Conservation (phyloP, 1,284 basidiomycete species). For the Papiliotrema terrestris region DNA sequence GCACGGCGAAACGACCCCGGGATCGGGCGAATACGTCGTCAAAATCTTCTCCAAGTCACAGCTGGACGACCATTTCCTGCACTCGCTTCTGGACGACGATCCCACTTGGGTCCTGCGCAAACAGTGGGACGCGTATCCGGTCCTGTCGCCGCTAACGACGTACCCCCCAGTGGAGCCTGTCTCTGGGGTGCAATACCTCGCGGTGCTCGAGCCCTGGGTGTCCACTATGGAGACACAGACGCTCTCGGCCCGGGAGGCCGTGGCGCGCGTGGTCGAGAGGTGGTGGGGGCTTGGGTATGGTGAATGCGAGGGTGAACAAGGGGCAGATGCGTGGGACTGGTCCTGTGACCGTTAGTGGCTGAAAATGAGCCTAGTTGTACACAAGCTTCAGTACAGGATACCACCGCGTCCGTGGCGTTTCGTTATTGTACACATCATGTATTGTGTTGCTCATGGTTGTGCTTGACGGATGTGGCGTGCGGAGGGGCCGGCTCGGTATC, state of each 20-base stretch:
- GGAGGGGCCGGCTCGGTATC: too few species aligned
- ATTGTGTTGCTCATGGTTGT: too few species aligned
- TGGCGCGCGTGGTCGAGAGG: constrained; percentile 68
- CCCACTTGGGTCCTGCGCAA: constrained; percentile 82
- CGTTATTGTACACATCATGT: too few species aligned
- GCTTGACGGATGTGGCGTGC: too few species aligned
- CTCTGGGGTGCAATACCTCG: constrained; percentile 77
- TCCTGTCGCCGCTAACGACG: constrained; percentile 60
- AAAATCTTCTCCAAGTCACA: constrained; percentile 61
- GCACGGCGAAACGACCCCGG: constrained; percentile 58
- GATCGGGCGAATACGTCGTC: constrained; percentile 61
- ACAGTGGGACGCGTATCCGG: constrained; percentile 55
- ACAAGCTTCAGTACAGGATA: too few species aligned
- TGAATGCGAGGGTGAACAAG: constrained; percentile 29
- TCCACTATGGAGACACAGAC: constrained; percentile 83
- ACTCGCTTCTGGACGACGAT: background rate
- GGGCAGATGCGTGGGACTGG: constrained; percentile 43
- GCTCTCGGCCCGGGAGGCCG: constrained; percentile 74
- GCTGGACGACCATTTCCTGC: background rate
- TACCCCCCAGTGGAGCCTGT: constrained; percentile 76
- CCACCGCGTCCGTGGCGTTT: too few species aligned
- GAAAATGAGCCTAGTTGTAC: too few species aligned
- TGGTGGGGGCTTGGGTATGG: constrained; percentile 54
- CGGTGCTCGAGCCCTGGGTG: constrained; percentile 77
- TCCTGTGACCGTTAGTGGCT: too few species aligned